These are phyloP conservation scores for Flaveria robusta DNA, from an alignment of 129 eudicot genomes.

Conservation along the genomic window DNA sequence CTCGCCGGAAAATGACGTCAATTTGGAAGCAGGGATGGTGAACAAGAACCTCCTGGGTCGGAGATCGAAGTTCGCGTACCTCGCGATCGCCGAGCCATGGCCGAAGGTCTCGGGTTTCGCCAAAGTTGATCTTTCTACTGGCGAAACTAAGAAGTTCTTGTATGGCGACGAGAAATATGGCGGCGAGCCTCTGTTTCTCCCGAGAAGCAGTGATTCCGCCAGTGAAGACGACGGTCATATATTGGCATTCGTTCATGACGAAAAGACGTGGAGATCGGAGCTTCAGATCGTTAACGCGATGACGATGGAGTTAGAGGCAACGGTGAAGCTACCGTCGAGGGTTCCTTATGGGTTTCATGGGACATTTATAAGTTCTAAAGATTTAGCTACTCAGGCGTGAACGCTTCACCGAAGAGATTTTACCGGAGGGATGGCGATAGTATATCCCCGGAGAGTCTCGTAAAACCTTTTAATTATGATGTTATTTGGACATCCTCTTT, in stretches of 20 bases:
- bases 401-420: slow-evolving; percentile 26
- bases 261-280: slow-evolving; percentile 22
- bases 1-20: slow-evolving; percentile 25
- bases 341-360: slow-evolving; percentile 34
- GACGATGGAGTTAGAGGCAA: slow-evolving; percentile 14
- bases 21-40: slow-evolving; percentile 42
- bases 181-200: slow-evolving; percentile 29
- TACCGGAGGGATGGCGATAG: slow-evolving; percentile 43
- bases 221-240: slow-evolving; percentile 22
- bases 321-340: slow-evolving; percentile 20
- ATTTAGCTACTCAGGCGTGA: slow-evolving; percentile 28
- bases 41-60: slow-evolving; percentile 33
- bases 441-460: slow-evolving; percentile 52
- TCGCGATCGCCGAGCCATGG: slow-evolving; percentile 41
- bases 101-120: slow-evolving; percentile 43
- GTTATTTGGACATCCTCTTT: too few relatives aligned
- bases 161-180: slow-evolving; percentile 16
- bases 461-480: not conserved
- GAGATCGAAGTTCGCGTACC: slow-evolving; percentile 29
- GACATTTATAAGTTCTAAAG: slow-evolving; percentile 10
- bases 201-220: not conserved
- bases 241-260: slow-evolving; percentile 23
- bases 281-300: slow-evolving; percentile 13
- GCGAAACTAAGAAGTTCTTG: slow-evolving; percentile 22
- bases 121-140: slow-evolving; percentile 29